Percentiles rank a stretch among this genome's conserved stretches.
phyloP scores from a whole-genome alignment of 441 rosid genomes.

The Populus trichocarpa region DNA sequence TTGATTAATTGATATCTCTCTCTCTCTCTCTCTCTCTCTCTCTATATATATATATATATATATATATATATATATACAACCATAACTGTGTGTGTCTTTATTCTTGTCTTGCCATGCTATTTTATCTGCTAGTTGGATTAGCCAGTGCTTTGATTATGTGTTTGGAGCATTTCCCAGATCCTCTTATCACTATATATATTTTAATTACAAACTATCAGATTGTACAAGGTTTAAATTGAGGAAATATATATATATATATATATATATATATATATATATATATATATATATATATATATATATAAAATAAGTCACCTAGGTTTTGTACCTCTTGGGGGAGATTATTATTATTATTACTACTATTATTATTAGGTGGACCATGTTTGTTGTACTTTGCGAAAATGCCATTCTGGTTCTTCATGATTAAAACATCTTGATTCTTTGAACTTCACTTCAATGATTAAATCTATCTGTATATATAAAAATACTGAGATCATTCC shows the following conservation, averaged over 20 bases:
- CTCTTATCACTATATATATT: background rate
- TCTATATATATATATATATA: too few species aligned
- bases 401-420: constrained; percentile 30
- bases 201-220: background rate
- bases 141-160: background rate
- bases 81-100: background rate
- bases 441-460: constrained; percentile 35
- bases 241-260: background rate
- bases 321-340: constrained; percentile 19
- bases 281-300: background rate
- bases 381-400: constrained; percentile 23
- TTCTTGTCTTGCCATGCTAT: background rate
- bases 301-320: constrained; percentile 4
- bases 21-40: too few species aligned
- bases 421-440: constrained; percentile 30
- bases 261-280: background rate
- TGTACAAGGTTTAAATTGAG: constrained; percentile 21
- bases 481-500: constrained; percentile 16
- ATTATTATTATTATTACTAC: background rate
- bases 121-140: background rate
- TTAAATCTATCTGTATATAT: constrained; percentile 14
- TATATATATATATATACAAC: background rate
- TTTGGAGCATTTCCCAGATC: background rate
- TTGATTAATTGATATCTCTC: too few species aligned
- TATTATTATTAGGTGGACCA: constrained; percentile 28